Base-by-base conservation (phyloP, 192 early-diverging fungal species). In the Linnemannia elongata region DNA sequence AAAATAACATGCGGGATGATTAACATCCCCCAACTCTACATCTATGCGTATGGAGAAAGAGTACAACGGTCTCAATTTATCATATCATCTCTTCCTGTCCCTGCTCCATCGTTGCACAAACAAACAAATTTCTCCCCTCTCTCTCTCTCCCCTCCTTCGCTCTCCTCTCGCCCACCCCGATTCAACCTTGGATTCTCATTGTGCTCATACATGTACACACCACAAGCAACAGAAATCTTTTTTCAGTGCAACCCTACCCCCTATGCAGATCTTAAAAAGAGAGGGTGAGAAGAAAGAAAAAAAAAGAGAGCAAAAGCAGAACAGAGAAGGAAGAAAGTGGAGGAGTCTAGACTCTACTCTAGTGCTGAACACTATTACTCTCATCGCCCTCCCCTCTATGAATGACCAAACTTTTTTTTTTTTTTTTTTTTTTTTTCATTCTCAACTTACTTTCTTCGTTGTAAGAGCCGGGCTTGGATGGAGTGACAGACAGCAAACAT, bases 401-500 rank as follows among this genome's bases (percentile, higher is more conserved):
- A 38, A 41, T 17, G 2, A 24, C n/a, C 49, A 6, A 60, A 27
- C 49, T 36, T 12, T 49, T 78, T 78, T 78, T 78, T 78, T 78
- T 78, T 78, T 78, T n/a, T 36, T 12, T 49, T 78, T 36, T 12
- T 49, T 78, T 78, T 78, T 78, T 78, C 76, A 78, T 70, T 69
- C 76, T 78, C 76, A 68, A 69, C 76, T 24, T 17, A 13, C 66
- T 52, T 20, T 68, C 13, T 36, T 49, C 24, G 6, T 13, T 38
- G 1, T 70, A 63, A 36, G 75, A 77, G 75, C 55, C 42, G 57
- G 22, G 12, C 52, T 38, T 41, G n/a, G 0, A 41, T 44, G 35
- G 41, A 39, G 49, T 18, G 49, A 52, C 49, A 52, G 49, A 52
- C 49, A 52, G 3, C 30, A 42, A 75, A 13, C 38, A 36, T 38